These are phyloP conservation scores for Serendipita sp. DNA, from an alignment of 768 basidiomycete genomes.

Conservation along the genomic window DNA sequence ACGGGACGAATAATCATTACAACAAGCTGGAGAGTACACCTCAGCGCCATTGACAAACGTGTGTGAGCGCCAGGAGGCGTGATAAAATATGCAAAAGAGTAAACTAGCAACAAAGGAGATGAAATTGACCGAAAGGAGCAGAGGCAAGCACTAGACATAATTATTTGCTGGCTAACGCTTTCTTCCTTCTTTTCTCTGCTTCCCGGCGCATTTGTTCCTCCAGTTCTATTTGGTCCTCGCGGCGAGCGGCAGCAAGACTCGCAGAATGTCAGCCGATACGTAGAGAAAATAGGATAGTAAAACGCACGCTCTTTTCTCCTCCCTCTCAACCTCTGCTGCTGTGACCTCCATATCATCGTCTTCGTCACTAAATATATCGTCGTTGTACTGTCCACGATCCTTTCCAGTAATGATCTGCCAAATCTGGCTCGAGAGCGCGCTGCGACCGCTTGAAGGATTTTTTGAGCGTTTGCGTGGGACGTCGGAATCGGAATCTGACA, in stretches of 20 bases:
- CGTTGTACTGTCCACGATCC: conserved; percentile 7
- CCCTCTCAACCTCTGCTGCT: conserved; percentile 7
- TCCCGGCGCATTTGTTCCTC: conserved; percentile 12
- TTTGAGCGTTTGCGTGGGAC: background rate
- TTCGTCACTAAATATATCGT: conserved; percentile 10
- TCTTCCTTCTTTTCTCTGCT: conserved; percentile 10
- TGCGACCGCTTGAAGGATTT: background rate
- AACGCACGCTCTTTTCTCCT: conserved; percentile 10
- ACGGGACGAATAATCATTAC: no score
- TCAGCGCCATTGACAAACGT: no score
- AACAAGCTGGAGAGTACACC: no score
- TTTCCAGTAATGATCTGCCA: conserved; percentile 2
- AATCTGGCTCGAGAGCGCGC: background rate
- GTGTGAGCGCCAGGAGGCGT: background rate
- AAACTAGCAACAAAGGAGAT: background rate
- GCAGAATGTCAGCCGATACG: background rate
- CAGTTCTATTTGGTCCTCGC: conserved; percentile 9
- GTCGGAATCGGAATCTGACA: background rate
- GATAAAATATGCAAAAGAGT: background rate
- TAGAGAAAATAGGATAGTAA: background rate
- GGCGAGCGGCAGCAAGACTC: conserved; percentile 9
- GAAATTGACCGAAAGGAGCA: no score
- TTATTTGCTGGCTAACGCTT: background rate
- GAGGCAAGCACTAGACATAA: background rate
- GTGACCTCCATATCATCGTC: conserved; percentile 12